Percentiles rank a stretch among this genome's conserved stretches.
These are phyloP conservation scores for Xylariaceae sp. DNA, from an alignment of 2,329 filamentous ascomycete species.

Conservation along the genomic window DNA sequence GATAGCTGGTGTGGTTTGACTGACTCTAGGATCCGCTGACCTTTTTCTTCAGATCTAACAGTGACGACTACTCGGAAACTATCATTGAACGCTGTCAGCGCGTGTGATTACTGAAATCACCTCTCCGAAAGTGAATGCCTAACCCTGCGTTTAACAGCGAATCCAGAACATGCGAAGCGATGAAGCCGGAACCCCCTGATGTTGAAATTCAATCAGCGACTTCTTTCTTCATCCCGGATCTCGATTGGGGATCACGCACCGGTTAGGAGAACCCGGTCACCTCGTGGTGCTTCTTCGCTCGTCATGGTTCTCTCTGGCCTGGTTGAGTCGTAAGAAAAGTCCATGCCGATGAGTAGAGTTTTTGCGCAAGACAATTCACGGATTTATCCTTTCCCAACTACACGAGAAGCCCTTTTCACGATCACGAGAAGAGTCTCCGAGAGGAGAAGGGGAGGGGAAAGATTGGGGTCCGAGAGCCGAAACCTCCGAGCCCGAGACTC, in stretches of 20 bases:
- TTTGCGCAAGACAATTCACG: too few species aligned
- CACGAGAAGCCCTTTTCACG: too few species aligned
- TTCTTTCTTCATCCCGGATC: neutral
- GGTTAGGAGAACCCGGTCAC: slow-evolving; percentile 27
- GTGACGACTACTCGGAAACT: slow-evolving; percentile 42
- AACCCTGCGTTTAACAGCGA: slow-evolving; percentile 39
- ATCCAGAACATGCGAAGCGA: slow-evolving; percentile 49
- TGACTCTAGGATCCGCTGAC: slow-evolving; percentile 38
- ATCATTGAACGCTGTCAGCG: neutral
- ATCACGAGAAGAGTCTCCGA: too few species aligned
- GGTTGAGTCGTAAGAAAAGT: too few species aligned
- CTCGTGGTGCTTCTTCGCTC: neutral
- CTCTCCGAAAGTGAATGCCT: slow-evolving; percentile 13
- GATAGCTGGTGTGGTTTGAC: slow-evolving; percentile 35
- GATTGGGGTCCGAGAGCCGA: too few species aligned
- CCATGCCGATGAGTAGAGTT: too few species aligned
- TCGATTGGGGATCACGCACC: slow-evolving; percentile 12
- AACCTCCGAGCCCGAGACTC: too few species aligned
- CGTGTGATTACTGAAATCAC: slow-evolving; percentile 37
- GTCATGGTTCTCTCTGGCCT: neutral
- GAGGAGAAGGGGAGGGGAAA: too few species aligned
- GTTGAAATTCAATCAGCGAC: neutral
- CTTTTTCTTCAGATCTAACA: slow-evolving; percentile 44
- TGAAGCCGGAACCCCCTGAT: slow-evolving; percentile 47
- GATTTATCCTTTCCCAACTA: too few species aligned